A percentile compares a stretch with the other conserved stretches of the same genome.
These are phyloP conservation scores for Quercus berberidifolia DNA, from an alignment of 306 rosid genomes.

Conservation along the genomic window DNA sequence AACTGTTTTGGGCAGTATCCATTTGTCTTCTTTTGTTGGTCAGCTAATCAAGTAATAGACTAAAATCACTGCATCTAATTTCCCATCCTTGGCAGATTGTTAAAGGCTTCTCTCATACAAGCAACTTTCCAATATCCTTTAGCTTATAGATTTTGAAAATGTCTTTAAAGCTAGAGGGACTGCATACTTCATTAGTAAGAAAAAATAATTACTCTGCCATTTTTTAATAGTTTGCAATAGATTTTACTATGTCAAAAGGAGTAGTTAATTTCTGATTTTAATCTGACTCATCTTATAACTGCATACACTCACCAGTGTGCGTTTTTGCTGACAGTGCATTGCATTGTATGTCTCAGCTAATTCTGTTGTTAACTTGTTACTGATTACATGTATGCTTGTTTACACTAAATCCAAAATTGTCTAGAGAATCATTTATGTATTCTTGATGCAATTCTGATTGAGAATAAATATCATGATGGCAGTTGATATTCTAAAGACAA, in stretches of 20 bases:
- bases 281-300: neutral
- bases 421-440: neutral
- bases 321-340: neutral
- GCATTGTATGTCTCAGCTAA: neutral
- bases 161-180: neutral
- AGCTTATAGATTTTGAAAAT: neutral
- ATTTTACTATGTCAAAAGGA: neutral
- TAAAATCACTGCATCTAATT: neutral
- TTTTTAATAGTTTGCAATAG: neutral
- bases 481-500: slow-evolving; percentile 77
- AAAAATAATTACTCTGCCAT: neutral
- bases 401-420: neutral
- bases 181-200: neutral
- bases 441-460: neutral
- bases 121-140: neutral
- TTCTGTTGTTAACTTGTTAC: neutral
- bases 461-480: slow-evolving; percentile 24
- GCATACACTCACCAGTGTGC: too few species aligned
- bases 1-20: too few species aligned
- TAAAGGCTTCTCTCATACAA: neutral
- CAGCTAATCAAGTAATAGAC: neutral
- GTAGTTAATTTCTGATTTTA: neutral
- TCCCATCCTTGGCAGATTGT: neutral
- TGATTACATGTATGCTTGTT: neutral
- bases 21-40: neutral